Evolutionary conservation across 1,139 yeast species (phyloP), one percentile per base, ranked within the genome.

Genomic region (Sugiyamaella novakii): DNA sequence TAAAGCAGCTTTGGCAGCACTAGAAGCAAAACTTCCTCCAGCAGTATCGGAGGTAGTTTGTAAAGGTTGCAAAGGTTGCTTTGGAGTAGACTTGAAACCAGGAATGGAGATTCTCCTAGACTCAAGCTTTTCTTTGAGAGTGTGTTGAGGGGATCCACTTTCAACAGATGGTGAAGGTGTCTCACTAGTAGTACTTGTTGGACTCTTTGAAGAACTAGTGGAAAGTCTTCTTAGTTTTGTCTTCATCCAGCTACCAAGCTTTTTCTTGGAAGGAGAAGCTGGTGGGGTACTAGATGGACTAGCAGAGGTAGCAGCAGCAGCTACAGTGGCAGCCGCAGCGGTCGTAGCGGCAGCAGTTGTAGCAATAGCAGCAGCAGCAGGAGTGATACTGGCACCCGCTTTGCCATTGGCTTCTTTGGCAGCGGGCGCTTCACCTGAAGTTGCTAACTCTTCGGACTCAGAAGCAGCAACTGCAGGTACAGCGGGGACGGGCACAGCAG

Each of bases 41-140:
- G 41, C 36, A 8, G 17, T 41, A 33, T 53, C 56, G 18, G 56
- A 53, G 10, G 54, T 46, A 11, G 56, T 53, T 28, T 33, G 50
- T 3, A 53, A 29, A 6, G 55, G 54, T 43, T 46, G 41, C 6
- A 43, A 29, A 12, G 41, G 39, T 6, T 49, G 19, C 38, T 46
- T 45, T 3, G 41, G 22, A 22, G 28, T 36, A 19, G 48, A 15
- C 25, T 34, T 34, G 25, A 12, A 8, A 19, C 37, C 14, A 18
- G 37, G n/a, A 18, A 34, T 15, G 11, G 18, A 34, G 5, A 15
- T 33, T 43, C 44, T 41, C 43, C 39, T 49, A 24, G 52, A 31
- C n/a, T 49, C 52, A 21, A 46, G 34, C 25, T 46, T 45, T 15
- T 49, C 52, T 34, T 40, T 49, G 12, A 46, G 29, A 17, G 47